Conservation (phyloP, 2,329 filamentous ascomycete genomes). For the Xylariaceae sp. region DNA sequence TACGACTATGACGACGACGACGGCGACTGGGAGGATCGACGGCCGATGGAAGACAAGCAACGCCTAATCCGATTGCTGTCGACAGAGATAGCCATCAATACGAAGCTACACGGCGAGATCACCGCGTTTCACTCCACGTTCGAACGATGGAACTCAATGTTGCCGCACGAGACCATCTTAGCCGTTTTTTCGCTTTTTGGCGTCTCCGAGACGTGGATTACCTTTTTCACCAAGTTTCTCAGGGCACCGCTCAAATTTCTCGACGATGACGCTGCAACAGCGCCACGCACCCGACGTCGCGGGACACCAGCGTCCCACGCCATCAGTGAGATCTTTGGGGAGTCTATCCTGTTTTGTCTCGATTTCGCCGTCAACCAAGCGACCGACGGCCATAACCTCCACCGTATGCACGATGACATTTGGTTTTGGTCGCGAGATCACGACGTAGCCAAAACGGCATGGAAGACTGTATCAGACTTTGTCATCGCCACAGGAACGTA, state of each 20-base stretch:
- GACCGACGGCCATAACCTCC: slow-evolving; percentile 59
- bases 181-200: slow-evolving; percentile 64
- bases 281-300: slow-evolving; percentile 54
- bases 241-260: slow-evolving; percentile 63
- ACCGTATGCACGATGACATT: slow-evolving; percentile 68
- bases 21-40: slow-evolving; percentile 33
- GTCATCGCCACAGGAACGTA: slow-evolving; percentile 59
- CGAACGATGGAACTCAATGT: slow-evolving; percentile 48
- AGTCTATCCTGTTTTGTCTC: slow-evolving; percentile 67
- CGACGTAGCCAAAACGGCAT: slow-evolving; percentile 59
- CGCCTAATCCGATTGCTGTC: slow-evolving; percentile 54
- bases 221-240: slow-evolving; percentile 65
- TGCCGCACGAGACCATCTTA: slow-evolving; percentile 64
- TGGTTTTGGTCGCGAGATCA: slow-evolving; percentile 69
- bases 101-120: slow-evolving; percentile 51
- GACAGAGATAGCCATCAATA: slow-evolving; percentile 54
- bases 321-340: slow-evolving; percentile 65
- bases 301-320: slow-evolving; percentile 66
- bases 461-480: slow-evolving; percentile 64
- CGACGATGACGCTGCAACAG: slow-evolving; percentile 55
- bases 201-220: slow-evolving; percentile 60
- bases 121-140: slow-evolving; percentile 55
- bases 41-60: slow-evolving; percentile 53
- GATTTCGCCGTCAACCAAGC: slow-evolving; percentile 68
- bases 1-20: slow-evolving; percentile 22